phyloP scores from a whole-genome alignment of 352 stramenopile species.

The Pythium rhizo-oryzae region DNA sequence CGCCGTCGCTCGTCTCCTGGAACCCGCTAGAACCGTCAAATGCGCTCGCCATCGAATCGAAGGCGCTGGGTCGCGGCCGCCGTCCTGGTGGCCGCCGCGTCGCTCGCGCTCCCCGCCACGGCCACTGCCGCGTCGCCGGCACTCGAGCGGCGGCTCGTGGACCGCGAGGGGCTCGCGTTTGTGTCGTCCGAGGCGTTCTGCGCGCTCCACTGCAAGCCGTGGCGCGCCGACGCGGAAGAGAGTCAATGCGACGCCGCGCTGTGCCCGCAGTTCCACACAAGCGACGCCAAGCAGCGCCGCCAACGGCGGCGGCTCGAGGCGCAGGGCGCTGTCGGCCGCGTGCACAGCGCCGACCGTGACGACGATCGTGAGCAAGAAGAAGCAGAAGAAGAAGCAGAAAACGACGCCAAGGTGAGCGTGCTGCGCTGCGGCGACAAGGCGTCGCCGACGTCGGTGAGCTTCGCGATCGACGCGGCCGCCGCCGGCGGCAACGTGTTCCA shows the following conservation, averaged over 20 bases:
- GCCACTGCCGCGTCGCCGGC: neutral
- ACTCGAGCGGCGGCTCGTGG: conserved; percentile 28
- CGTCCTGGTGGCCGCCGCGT: neutral
- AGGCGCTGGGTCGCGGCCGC: neutral
- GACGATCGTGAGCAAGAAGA: neutral
- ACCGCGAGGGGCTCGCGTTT: conserved; percentile 53
- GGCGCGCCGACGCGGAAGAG: conserved; percentile 7
- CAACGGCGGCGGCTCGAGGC: neutral
- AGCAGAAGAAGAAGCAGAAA: conserved; percentile 27
- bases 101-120: conserved; percentile 1
- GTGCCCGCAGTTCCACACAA: conserved; percentile 16
- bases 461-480: conserved; percentile 35
- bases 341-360: conserved; percentile 18
- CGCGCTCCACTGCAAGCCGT: conserved; percentile 54
- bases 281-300: neutral
- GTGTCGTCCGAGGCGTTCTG: conserved; percentile 48
- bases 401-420: conserved; percentile 28
- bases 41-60: neutral
- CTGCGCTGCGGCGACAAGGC: conserved; percentile 45
- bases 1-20: neutral
- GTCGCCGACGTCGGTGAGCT: conserved; percentile 42
- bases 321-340: neutral
- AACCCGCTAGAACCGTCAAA: neutral
- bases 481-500: conserved; percentile 41
- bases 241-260: conserved; percentile 17